Conservation (phyloP, 2,329 filamentous ascomycete genomes). For the Coniochaeta sp. region DNA sequence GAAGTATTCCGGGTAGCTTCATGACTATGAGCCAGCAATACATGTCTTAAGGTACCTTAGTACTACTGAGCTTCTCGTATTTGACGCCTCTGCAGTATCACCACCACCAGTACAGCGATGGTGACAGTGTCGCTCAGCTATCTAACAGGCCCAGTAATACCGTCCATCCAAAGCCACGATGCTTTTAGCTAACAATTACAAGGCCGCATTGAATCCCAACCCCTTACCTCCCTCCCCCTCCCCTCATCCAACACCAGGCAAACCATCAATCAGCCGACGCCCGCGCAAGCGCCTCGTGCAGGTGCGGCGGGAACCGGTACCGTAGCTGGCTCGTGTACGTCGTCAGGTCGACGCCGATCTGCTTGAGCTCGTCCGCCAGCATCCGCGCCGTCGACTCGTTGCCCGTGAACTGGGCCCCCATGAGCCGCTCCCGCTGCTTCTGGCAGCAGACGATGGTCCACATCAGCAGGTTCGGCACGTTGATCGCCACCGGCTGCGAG, state of each 20-base stretch:
- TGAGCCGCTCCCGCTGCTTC: conserved; percentile 65
- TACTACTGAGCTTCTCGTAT: too few species aligned
- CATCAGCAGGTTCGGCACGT: conserved; percentile 84
- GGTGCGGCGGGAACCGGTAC: conserved; percentile 78
- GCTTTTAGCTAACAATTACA: background rate
- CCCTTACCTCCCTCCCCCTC: too few species aligned
- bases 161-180: background rate
- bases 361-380: conserved; percentile 65
- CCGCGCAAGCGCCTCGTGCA: conserved; percentile 82
- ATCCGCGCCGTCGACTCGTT: conserved; percentile 56
- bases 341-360: conserved; percentile 83
- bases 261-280: conserved; percentile 58
- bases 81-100: too few species aligned
- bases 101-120: too few species aligned
- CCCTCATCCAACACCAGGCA: background rate
- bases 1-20: too few species aligned
- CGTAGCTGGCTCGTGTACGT: conserved; percentile 89
- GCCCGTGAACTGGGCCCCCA: conserved; percentile 65
- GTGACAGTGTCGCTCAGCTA: background rate
- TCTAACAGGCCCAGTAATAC: background rate
- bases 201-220: background rate
- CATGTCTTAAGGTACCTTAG: too few species aligned
- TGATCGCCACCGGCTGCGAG: conserved; percentile 75
- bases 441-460: conserved; percentile 89
- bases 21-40: too few species aligned